phyloP scores from a whole-genome alignment of 1,284 basidiomycete species.

The Trichosporon faecale region DNA sequence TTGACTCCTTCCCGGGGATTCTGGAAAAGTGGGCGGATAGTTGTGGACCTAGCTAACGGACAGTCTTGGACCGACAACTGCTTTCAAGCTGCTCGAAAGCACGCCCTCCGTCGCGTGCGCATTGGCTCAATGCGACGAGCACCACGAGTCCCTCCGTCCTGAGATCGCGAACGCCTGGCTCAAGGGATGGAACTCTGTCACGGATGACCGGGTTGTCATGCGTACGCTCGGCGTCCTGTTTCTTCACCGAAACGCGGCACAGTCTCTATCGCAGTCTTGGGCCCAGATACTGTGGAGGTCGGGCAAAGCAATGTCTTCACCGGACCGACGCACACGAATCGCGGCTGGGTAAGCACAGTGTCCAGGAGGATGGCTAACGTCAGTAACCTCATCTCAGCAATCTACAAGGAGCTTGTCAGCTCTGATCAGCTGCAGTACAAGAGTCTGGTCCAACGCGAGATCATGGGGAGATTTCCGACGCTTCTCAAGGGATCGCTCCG shows the following conservation, averaged over 20 bases:
- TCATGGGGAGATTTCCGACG: background rate
- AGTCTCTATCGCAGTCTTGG: slow-evolving; percentile 10
- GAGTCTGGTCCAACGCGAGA: background rate
- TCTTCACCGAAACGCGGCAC: slow-evolving; percentile 17
- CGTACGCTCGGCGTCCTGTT: slow-evolving; percentile 22
- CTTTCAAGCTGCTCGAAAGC: slow-evolving; percentile 14
- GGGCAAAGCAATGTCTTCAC: slow-evolving; percentile 18
- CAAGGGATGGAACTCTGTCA: background rate
- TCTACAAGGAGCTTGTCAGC: slow-evolving; percentile 16
- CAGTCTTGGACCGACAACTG: slow-evolving; percentile 8
- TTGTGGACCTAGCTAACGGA: background rate
- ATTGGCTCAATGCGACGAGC: slow-evolving; percentile 11
- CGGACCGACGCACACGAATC: slow-evolving; percentile 27
- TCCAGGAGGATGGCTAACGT: background rate
- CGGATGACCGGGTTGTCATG: slow-evolving; percentile 21
- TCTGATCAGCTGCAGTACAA: background rate
- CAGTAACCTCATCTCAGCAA: slow-evolving; percentile 25
- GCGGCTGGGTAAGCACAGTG: slow-evolving; percentile 21
- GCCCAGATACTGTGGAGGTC: slow-evolving; percentile 13
- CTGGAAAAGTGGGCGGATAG: background rate
- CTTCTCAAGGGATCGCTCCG: slow-evolving; percentile 8
- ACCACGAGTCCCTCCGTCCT: slow-evolving; percentile 11
- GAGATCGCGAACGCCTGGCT: background rate
- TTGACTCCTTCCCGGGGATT: slow-evolving; percentile 1
- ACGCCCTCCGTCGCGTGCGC: slow-evolving; percentile 20